phyloP scores from a whole-genome alignment of 495 filamentous ascomycete genomes.

The Bryoglossum gracile region DNA sequence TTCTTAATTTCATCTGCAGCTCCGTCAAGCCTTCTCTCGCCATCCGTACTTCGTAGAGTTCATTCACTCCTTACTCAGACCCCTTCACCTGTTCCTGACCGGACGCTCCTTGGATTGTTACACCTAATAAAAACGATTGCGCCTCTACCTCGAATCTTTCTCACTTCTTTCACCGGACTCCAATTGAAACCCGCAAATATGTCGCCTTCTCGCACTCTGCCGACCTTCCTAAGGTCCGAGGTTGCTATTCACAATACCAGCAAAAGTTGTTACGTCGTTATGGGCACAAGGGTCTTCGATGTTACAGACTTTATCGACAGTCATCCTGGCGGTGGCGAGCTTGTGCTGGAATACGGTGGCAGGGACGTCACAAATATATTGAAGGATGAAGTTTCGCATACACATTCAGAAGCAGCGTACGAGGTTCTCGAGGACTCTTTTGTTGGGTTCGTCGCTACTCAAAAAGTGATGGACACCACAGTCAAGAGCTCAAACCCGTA shows the following conservation, averaged over 20 bases:
- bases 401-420: slow-evolving; percentile 83
- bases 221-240: slow-evolving; percentile 70
- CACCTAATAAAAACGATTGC: neutral
- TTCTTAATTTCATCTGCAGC: too few species aligned
- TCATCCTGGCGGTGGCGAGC: slow-evolving; percentile 84
- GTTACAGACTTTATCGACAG: slow-evolving; percentile 80
- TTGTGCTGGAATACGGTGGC: slow-evolving; percentile 85
- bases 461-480: slow-evolving; percentile 38
- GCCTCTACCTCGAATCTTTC: neutral
- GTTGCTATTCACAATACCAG: slow-evolving; percentile 70
- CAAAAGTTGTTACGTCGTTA: slow-evolving; percentile 88
- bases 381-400: slow-evolving; percentile 74
- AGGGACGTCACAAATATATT: slow-evolving; percentile 81
- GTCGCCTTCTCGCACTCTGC: slow-evolving; percentile 53
- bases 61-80: too few species aligned
- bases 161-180: neutral
- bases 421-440: slow-evolving; percentile 77
- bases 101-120: neutral
- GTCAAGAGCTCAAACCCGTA: slow-evolving; percentile 37
- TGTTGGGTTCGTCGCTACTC: slow-evolving; percentile 65
- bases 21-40: neutral
- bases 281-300: slow-evolving; percentile 89
- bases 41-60: neutral
- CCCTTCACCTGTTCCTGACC: neutral
- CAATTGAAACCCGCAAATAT: slow-evolving; percentile 5